Evolutionary conservation across 1,284 basidiomycete species (phyloP), one percentile per base, ranked within the genome.

Genomic region (Fistulina hepatica): DNA sequence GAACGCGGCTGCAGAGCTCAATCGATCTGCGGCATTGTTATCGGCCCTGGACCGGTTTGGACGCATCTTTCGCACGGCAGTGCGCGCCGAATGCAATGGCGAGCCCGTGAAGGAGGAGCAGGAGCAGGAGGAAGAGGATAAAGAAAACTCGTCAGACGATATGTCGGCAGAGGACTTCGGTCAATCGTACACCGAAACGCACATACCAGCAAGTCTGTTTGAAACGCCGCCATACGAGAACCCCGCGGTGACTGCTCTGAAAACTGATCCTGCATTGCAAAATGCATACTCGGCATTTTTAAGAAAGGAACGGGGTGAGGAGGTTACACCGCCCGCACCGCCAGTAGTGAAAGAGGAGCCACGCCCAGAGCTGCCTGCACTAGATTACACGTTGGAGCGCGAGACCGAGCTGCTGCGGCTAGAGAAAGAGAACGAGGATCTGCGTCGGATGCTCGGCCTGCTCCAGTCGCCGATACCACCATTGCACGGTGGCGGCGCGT

Each of bases 361-460:
- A n/a, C n/a, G n/a, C n/a, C n/a, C n/a, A n/a, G n/a, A n/a, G n/a
- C n/a, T n/a, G n/a, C n/a, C n/a, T n/a, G n/a, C n/a, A n/a, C 64
- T 62, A 26, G 88, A 93, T 48, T 74, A 79, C 67, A 79, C 86
- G 1, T 56, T 95, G 41, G 85, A 91, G 51, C 67, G 90, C 40
- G 91, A 94, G 54, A 81, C 80, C 52, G 90, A 94, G 61, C 72
- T 93, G 8, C 71, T 77, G 36, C 68, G 86, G 25, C 61, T 97
- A 30, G 80, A 92, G 57, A 74, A 71, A 47, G 92, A 97, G 65
- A 95, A 97, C 54, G 71, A 74, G 37, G 71, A 84, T 45, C 62
- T 97, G 43, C 68, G 81, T 45, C 68, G 76, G 43, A 65, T 93
- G 60, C 56, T 86, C 39, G 76, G 69, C 0, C 43, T 66, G 15